These are phyloP conservation scores for Diaporthe citrichinensis DNA, from an alignment of 2,329 filamentous ascomycete species.

Conservation along the genomic window DNA sequence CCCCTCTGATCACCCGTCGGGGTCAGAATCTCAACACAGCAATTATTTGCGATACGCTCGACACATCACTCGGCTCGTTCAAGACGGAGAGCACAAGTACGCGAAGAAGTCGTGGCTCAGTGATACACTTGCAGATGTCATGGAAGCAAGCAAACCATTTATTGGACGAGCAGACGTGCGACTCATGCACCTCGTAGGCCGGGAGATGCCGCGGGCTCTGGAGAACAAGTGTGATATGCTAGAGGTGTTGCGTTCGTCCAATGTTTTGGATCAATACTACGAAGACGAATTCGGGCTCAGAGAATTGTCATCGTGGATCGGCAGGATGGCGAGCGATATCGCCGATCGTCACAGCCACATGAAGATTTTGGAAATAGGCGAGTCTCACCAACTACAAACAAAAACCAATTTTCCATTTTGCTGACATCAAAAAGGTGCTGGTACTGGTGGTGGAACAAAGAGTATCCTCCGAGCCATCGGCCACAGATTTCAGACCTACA, in stretches of 20 bases:
- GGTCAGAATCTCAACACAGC: not conserved
- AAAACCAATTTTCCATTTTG: not conserved
- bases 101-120: conserved; percentile 28
- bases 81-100: not conserved
- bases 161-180: conserved; percentile 41
- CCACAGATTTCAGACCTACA: conserved; percentile 53
- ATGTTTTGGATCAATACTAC: conserved; percentile 26
- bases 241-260: conserved; percentile 43
- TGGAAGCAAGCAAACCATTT: conserved; percentile 19
- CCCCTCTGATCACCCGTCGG: not conserved
- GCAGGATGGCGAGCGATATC: conserved; percentile 46
- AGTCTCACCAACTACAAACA: not conserved
- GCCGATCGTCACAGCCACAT: conserved; percentile 47
- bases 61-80: not conserved
- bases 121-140: conserved; percentile 37
- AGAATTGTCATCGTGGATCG: conserved; percentile 1
- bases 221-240: conserved; percentile 49
- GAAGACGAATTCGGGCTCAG: conserved; percentile 8
- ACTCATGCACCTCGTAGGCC: conserved; percentile 48
- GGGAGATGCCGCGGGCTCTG: conserved; percentile 50
- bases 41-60: conserved; percentile 4
- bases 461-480: conserved; percentile 50
- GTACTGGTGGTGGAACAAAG: conserved; percentile 57
- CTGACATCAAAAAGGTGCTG: conserved; percentile 49
- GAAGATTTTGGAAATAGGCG: conserved; percentile 54